Percentiles rank a stretch among this genome's conserved stretches.
phyloP scores from a whole-genome alignment of 192 early-diverging fungal genomes.

The Backusella parvicylindrica region DNA sequence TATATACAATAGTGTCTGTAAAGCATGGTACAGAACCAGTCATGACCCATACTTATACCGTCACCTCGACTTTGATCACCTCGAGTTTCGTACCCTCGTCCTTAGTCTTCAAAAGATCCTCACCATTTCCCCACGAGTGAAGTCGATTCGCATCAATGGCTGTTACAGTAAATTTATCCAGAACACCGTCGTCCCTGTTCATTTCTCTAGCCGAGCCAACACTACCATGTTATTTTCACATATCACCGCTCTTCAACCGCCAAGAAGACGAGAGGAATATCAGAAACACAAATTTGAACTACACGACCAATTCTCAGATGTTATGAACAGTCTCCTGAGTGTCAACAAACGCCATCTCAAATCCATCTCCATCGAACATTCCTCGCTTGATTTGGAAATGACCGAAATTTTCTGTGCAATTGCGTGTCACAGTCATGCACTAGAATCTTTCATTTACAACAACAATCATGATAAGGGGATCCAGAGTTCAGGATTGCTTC shows the following conservation, averaged over 20 bases:
- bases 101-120: slow-evolving; percentile 32
- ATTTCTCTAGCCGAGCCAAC: slow-evolving; percentile 28
- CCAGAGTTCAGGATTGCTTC: slow-evolving; percentile 31
- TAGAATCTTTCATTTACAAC: slow-evolving; percentile 35
- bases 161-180: slow-evolving; percentile 44
- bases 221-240: slow-evolving; percentile 35
- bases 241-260: slow-evolving; percentile 37
- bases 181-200: slow-evolving; percentile 39
- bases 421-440: slow-evolving; percentile 35
- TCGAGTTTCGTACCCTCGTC: slow-evolving; percentile 43
- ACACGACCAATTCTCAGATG: slow-evolving; percentile 43
- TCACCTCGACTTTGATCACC: slow-evolving; percentile 36
- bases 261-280: slow-evolving; percentile 42
- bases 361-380: slow-evolving; percentile 34
- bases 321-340: slow-evolving; percentile 34
- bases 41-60: slow-evolving; percentile 39
- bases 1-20: slow-evolving; percentile 9
- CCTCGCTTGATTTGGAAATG: slow-evolving; percentile 45
- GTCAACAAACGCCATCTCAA: slow-evolving; percentile 34
- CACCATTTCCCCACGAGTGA: slow-evolving; percentile 31
- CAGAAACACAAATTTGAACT: slow-evolving; percentile 38
- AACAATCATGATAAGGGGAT: slow-evolving; percentile 39
- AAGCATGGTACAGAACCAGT: slow-evolving; percentile 33
- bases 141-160: slow-evolving; percentile 31
- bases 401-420: slow-evolving; percentile 43